Base-by-base conservation (phyloP, 2,329 filamentous ascomycete species). In the Penicillium sp. region DNA sequence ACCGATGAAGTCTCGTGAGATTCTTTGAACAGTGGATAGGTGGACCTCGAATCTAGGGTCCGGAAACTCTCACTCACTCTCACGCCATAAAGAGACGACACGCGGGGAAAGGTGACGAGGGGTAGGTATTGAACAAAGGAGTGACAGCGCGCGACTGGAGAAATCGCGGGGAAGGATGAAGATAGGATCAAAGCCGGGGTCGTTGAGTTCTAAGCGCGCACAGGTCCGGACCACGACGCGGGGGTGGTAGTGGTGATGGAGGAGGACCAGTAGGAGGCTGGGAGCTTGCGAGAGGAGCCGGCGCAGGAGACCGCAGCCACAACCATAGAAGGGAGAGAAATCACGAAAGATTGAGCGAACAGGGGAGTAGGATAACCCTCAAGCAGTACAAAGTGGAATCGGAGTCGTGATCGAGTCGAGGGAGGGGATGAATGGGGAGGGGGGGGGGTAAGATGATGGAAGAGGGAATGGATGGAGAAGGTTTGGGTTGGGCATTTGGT, bases 401-500 rank as follows among this genome's bases (percentile, higher is more conserved):
- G 42, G 40, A 38, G 43, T 11, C 28, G 28, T 22, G 38, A 37
- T 37, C 35, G 43, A 42, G 22, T 25, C 5, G 55, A 40, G 19
- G 51, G 28, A 52, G 49, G 53, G 42, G 25, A 69, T 62, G 60
- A 65, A 64, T 59, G 66, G 58, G 60, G 64, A 59, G 65, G 54
- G 66, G 57, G 54, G 66, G 57, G 62, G 53, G 59, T 59, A 22
- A 22, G 19, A 22, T 22, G 30, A 33, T 33, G 30, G 66, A 54
- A 54, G 68, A 58, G 71, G 65, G 13, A 37, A 37, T 65, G 66
- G 66, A 63, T 69, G 62, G 65, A 69, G 66, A 46, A 55, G 62
- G 61, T 64, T 72, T 58, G 62, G 65, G 66, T 71, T 58, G 62
- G 66, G 66, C 63, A 71, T 65, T 67, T 72, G 70, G 70, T 69